phyloP scores from a whole-genome alignment of 352 stramenopile species.

The Pythium sp. region DNA sequence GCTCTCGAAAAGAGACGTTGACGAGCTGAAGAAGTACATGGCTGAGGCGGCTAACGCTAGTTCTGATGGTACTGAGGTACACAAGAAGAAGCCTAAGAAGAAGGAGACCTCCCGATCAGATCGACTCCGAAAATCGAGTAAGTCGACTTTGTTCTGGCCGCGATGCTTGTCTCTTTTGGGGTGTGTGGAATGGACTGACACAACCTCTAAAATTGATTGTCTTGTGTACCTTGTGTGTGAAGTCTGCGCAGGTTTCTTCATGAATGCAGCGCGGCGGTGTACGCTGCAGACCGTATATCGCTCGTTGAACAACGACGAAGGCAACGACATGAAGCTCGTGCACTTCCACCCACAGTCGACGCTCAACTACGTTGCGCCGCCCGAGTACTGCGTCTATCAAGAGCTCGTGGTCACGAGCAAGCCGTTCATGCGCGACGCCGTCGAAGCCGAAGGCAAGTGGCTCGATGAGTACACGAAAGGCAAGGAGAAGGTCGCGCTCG shows the following conservation, averaged over 20 bases:
- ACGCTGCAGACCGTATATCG: constrained; percentile 67
- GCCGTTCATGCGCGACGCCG: constrained; percentile 58
- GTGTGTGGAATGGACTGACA: background rate
- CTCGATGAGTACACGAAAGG: constrained; percentile 37
- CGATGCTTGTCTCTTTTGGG: background rate
- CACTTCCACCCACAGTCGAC: constrained; percentile 69
- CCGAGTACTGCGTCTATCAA: constrained; percentile 62
- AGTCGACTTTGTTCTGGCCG: background rate
- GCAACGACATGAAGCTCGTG: constrained; percentile 40
- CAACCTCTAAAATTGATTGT: background rate
- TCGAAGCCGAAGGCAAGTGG: constrained; percentile 53
- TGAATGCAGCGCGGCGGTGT: constrained; percentile 57
- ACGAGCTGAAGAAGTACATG: constrained; percentile 17
- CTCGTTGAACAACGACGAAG: constrained; percentile 16
- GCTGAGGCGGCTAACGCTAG: background rate
- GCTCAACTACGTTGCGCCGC: constrained; percentile 42
- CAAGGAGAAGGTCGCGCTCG: constrained; percentile 27
- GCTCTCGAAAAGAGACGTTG: constrained; percentile 30
- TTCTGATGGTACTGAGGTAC: background rate
- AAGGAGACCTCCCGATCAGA: constrained; percentile 22
- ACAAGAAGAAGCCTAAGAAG: background rate
- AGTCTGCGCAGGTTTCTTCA: constrained; percentile 69
- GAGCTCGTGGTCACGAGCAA: constrained; percentile 74
- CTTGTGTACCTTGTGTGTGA: background rate
- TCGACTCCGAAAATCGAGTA: constrained; percentile 34